Conservation (phyloP, 2,329 filamentous ascomycete species). For the Blumeria hordei region DNA sequence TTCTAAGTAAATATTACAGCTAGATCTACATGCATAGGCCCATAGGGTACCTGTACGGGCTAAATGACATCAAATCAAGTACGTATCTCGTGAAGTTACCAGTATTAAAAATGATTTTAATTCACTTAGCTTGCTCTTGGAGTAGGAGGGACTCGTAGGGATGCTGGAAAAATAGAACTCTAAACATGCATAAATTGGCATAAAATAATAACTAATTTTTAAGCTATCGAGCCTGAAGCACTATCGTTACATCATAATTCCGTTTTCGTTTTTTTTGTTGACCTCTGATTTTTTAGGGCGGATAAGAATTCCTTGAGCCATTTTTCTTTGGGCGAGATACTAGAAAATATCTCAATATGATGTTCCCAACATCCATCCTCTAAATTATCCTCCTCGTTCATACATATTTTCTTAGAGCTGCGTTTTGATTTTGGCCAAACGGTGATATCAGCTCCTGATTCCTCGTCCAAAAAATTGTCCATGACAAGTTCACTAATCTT, state of each 20-base stretch:
- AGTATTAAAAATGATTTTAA: too few relatives aligned
- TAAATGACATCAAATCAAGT: too few relatives aligned
- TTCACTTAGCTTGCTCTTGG: too few relatives aligned
- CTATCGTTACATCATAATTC: neutral
- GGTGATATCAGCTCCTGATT: constrained; percentile 32
- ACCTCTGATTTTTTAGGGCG: constrained; percentile 6
- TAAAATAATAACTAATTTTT: too few relatives aligned
- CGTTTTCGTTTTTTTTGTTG: neutral
- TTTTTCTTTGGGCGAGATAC: constrained; percentile 4
- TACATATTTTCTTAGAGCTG: constrained; percentile 17
- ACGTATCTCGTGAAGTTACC: too few relatives aligned
- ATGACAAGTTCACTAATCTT: constrained; percentile 33
- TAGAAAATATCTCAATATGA: constrained; percentile 17
- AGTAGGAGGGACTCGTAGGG: too few relatives aligned
- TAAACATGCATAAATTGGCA: too few relatives aligned
- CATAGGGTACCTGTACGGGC: too few relatives aligned
- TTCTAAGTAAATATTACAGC: too few relatives aligned
- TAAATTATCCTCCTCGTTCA: constrained; percentile 15
- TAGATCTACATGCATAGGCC: too few relatives aligned
- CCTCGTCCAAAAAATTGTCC: constrained; percentile 42
- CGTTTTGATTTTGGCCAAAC: constrained; percentile 25
- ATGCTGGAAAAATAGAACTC: too few relatives aligned
- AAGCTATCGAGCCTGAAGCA: too few relatives aligned
- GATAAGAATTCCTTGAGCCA: constrained; percentile 12
- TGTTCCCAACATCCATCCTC: constrained; percentile 35